Base-by-base conservation (phyloP, 352 stramenopile species). In the Globisporangium perplexum region DNA sequence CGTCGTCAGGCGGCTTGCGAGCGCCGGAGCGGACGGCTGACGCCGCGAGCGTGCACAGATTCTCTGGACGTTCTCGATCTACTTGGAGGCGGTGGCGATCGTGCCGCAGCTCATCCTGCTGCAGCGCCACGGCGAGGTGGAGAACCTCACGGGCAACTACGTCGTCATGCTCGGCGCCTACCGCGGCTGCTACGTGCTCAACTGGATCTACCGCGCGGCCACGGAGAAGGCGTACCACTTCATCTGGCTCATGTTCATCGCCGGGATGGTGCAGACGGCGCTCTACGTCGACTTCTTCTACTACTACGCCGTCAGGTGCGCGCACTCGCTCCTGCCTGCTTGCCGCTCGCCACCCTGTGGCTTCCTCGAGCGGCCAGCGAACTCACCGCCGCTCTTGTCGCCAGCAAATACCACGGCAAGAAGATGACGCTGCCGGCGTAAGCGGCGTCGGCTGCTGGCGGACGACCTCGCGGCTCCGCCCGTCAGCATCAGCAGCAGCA, bases 271-370 rank as follows among this genome's bases (percentile, higher is more conserved):
- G 55, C 97, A 99, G 77, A 99, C 97, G 2, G 78, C 93, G 45
- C 83, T 99, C 35, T 99, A 99, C 80, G 93, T 97, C 24, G 97
- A 99, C 74, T 99, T 99, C 60, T 99, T 99, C 81, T 99, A 99
- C 85, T 99, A 99, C 82, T 99, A 99, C 69, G 74, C 96, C 48
- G 89, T 95, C 53, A 95, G 84, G 84, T 95, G 59, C 53, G 65
- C 50, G 26, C 17, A 10, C 20, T 55, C n/a, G 50, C 8, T 45
- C 47, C 22, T 42, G 20, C 3, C 10, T 20, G 26, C 26, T 30
- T 30, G 26, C 26, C 26, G 26, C 26, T 30, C 26, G n/a, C n/a
- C n/a, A n/a, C n/a, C n/a, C n/a, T n/a, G n/a, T n/a, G n/a, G n/a
- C n/a, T n/a, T n/a, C n/a, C n/a, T n/a, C n/a, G n/a, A n/a, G n/a